A percentile compares a stretch with the other conserved stretches of the same genome.
Evolutionary conservation across 768 basidiomycete genomes (phyloP).

Genomic region (Suillus hirtellus): DNA sequence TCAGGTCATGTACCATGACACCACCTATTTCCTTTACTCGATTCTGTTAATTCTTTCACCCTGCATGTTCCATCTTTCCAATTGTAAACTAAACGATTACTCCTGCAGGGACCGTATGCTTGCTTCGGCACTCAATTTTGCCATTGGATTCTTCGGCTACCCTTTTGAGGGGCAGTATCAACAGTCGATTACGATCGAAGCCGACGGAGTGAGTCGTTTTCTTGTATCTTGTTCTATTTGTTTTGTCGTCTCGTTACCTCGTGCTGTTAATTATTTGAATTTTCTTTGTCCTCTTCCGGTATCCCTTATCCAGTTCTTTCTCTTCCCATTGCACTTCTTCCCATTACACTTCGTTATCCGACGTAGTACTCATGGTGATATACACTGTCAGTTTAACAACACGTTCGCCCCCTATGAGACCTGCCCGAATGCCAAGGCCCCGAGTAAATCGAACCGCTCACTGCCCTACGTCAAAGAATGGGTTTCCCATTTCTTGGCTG

Average conservation of each 20-base stretch:
- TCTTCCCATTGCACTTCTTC: background rate
- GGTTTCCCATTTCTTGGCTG: constrained; percentile 69
- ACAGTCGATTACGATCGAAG: constrained; percentile 76
- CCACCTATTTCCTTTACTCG: background rate
- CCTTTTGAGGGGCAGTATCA: constrained; percentile 74
- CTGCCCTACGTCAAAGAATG: constrained; percentile 60
- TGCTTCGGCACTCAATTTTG: constrained; percentile 64
- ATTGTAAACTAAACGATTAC: background rate
- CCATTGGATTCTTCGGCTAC: constrained; percentile 75
- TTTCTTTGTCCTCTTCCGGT: constrained; percentile 18
- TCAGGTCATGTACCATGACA: background rate
- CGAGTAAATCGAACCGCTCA: constrained; percentile 56
- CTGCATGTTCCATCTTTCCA: background rate
- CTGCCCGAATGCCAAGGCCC: constrained; percentile 62
- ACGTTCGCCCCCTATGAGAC: constrained; percentile 86
- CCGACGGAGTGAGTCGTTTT: constrained; percentile 44
- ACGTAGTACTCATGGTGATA: background rate
- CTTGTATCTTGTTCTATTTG: constrained; percentile 21
- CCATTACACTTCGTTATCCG: background rate
- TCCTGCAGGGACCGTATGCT: constrained; percentile 67
- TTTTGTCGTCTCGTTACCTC: background rate
- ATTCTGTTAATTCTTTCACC: background rate
- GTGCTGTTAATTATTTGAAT: background rate
- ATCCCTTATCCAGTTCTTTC: background rate
- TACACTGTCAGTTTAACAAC: constrained; percentile 62